phyloP scores from a whole-genome alignment of 1,139 yeast species.

The Debaryomyces udenii region DNA sequence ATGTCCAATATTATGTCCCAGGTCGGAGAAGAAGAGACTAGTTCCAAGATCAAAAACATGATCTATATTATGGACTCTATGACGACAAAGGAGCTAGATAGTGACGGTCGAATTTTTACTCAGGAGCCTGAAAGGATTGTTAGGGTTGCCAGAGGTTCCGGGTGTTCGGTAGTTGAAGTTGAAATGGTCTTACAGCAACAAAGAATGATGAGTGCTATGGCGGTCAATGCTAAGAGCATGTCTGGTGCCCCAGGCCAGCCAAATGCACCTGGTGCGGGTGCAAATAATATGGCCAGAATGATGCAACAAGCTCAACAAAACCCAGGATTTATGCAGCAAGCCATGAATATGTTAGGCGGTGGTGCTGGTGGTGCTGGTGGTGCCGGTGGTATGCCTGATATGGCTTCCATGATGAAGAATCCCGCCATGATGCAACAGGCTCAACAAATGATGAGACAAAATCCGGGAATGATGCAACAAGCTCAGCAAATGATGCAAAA shows the following conservation, averaged over 20 bases:
- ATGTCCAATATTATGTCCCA: slow-evolving; percentile 82
- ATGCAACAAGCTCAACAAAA: slow-evolving; percentile 53
- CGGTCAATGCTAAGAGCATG: slow-evolving; percentile 65
- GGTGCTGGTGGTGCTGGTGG: slow-evolving; percentile 48
- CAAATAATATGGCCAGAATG: slow-evolving; percentile 44
- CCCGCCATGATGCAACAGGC: slow-evolving; percentile 45
- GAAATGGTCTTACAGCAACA: slow-evolving; percentile 93
- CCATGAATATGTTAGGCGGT: slow-evolving; percentile 61
- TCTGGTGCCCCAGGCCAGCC: slow-evolving; percentile 50
- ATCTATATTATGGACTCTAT: slow-evolving; percentile 93
- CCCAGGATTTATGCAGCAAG: slow-evolving; percentile 59
- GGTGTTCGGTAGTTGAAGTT: slow-evolving; percentile 89
- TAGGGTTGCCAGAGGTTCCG: slow-evolving; percentile 95
- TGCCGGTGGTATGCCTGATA: slow-evolving; percentile 62
- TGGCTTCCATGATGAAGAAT: slow-evolving; percentile 57
- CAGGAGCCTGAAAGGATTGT: slow-evolving; percentile 84
- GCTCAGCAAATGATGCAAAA: slow-evolving; percentile 57
- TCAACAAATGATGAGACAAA: slow-evolving; percentile 67
- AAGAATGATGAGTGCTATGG: slow-evolving; percentile 94
- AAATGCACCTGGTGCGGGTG: slow-evolving; percentile 36
- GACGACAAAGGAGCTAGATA: slow-evolving; percentile 89
- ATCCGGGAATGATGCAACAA: slow-evolving; percentile 72
- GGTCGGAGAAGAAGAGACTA: slow-evolving; percentile 89
- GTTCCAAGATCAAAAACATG: slow-evolving; percentile 81
- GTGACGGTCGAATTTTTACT: slow-evolving; percentile 82